Base-by-base conservation (phyloP, 306 rosid species). In the Begonia fuchsioides region DNA sequence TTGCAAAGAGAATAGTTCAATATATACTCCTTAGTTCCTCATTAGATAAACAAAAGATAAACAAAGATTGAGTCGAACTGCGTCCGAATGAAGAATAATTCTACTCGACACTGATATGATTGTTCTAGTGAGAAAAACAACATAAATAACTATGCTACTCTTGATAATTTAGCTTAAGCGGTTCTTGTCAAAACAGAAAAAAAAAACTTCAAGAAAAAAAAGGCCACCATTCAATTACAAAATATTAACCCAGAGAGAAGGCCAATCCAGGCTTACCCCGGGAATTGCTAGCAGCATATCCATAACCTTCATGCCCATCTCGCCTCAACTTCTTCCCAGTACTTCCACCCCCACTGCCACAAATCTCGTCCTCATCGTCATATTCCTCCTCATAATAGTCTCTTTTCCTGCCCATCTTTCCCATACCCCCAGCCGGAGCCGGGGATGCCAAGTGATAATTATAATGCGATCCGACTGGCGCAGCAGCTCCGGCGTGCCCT, bases 311-410 rank as follows among this genome's bases (percentile, higher is more conserved):
- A 52, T 50, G 78, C 17, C 78, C 82, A 0, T 88, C 97, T 49
- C 93, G 79, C 66, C 92, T 69, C 50, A 57, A 16, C 73, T 79
- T 85, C 86, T 80, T 80, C 50, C 94, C 84, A 51, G 78, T 69
- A 43, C 86, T 70, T 0, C 80, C 77, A 26, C 76, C 83, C 49
- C 80, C 67, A 43, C 86, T 68, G 0, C 80, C 77, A 26, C 76
- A 80, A 16, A 57, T 67, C 1, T 73, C 87, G n/a, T 79, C 94
- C 8, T 85, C 95, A 39, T 75, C 93, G 12, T 81, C 95, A 39
- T 72, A 73, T 43, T 82, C 93, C 5, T 85, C 97, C 50, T 85
- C 98, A 26, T 67, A 81, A 39, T 64, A 73, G 10, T 85, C 85
- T 61, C 86, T 70, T 57, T 73, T 78, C 52, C 86, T 68, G 20